phyloP scores from a whole-genome alignment of 176 grass and related monocot genomes.

The Hsuehochloa calcarea region DNA sequence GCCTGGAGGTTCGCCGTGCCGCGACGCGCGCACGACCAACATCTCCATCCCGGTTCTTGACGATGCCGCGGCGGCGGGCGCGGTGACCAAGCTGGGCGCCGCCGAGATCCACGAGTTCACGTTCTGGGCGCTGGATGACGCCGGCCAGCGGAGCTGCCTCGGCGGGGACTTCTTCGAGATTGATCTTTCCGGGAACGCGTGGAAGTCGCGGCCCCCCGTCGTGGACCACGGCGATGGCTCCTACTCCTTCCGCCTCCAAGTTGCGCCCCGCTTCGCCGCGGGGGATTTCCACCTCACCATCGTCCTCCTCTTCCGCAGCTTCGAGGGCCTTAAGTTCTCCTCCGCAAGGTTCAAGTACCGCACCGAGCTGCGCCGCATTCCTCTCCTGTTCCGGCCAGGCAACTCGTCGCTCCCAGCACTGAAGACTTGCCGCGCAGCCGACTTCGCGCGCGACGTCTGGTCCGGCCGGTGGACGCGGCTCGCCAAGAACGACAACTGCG shows the following conservation, averaged over 20 bases:
- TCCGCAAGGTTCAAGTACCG: constrained; percentile 68
- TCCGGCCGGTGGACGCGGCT: constrained; percentile 89
- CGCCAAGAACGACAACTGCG: constrained; percentile 46
- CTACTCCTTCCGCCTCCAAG: constrained; percentile 85
- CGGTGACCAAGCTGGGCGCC: constrained; percentile 31
- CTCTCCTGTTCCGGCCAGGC: constrained; percentile 34
- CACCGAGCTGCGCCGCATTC: constrained; percentile 55
- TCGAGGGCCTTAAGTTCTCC: constrained; percentile 89
- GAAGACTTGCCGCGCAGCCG: constrained; percentile 46
- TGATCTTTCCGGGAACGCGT: constrained; percentile 63
- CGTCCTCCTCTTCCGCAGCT: constrained; percentile 90
- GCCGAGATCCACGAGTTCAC: constrained; percentile 60
- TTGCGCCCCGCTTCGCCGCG: constrained; percentile 56
- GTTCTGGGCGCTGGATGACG: constrained; percentile 65
- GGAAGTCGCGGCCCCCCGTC: constrained; percentile 84
- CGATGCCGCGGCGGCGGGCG: neutral
- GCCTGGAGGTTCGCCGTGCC: constrained; percentile 52
- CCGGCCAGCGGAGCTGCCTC: constrained; percentile 54
- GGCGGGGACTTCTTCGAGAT: constrained; percentile 98
- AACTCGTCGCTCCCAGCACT: constrained; percentile 51
- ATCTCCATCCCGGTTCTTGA: constrained; percentile 60
- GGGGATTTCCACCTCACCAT: constrained; percentile 63
- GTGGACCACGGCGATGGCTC: constrained; percentile 78
- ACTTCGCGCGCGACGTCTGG: constrained; percentile 59
- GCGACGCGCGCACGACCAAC: constrained; percentile 61